phyloP scores from a whole-genome alignment of 2,329 filamentous ascomycete species.

The Ophiostoma pallidulum region DNA sequence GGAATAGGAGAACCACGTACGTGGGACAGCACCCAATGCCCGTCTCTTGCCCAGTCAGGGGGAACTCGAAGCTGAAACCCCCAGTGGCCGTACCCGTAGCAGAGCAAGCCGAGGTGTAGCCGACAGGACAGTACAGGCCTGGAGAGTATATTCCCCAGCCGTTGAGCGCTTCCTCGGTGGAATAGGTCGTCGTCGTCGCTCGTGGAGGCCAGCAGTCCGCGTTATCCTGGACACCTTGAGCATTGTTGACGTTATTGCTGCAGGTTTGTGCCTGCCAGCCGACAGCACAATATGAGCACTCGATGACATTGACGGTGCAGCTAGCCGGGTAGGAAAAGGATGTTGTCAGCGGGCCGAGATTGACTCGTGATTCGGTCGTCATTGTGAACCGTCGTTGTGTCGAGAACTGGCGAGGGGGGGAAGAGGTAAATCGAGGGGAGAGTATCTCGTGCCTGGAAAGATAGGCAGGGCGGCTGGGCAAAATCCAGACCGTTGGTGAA shows the following conservation, averaged over 20 bases:
- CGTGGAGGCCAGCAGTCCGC: conserved; percentile 19
- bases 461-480: too few relatives aligned
- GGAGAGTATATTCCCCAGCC: conserved; percentile 19
- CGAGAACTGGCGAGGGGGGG: neutral
- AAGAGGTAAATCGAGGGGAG: neutral
- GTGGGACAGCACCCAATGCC: conserved; percentile 26
- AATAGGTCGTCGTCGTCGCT: neutral
- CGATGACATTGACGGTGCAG: conserved; percentile 16
- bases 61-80: conserved; percentile 22
- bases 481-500: too few relatives aligned
- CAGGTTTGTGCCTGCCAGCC: conserved; percentile 18
- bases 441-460: too few relatives aligned
- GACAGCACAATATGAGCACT: conserved; percentile 14
- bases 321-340: conserved; percentile 15
- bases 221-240: conserved; percentile 13
- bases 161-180: conserved; percentile 11
- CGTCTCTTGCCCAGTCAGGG: conserved; percentile 22
- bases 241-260: conserved; percentile 9
- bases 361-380: neutral
- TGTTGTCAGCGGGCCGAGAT: conserved; percentile 18
- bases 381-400: neutral
- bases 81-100: conserved; percentile 15
- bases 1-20: neutral
- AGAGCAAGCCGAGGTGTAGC: conserved; percentile 16
- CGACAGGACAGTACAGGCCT: conserved; percentile 16